These are phyloP conservation scores for Rhytidiadelphus loreus DNA, from an alignment of 225 moss, liverwort and hornwort genomes.

Conservation along the genomic window DNA sequence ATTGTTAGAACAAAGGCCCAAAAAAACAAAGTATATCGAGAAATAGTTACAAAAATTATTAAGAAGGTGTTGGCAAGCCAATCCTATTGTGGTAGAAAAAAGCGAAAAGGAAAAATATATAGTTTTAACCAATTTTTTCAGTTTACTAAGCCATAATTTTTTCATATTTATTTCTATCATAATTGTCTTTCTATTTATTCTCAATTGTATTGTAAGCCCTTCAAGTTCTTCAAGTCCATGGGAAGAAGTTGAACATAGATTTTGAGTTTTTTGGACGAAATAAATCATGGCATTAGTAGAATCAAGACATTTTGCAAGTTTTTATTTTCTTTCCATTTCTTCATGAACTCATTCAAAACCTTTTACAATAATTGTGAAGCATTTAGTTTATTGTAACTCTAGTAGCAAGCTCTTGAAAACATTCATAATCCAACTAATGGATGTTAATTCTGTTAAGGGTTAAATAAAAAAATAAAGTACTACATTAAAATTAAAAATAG, in stretches of 20 bases:
- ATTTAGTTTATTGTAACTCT: background rate
- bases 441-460: background rate
- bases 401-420: background rate
- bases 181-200: background rate
- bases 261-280: too few relatives aligned
- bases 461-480: background rate
- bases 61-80: background rate
- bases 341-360: background rate
- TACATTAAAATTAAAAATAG: background rate
- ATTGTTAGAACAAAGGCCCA: background rate
- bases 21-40: background rate
- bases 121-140: background rate
- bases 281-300: too few relatives aligned
- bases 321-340: background rate
- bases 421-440: background rate
- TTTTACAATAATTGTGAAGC: background rate
- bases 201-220: background rate
- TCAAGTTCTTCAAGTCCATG: rapidly evolving
- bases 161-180: background rate
- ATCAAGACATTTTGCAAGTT: background rate
- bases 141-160: background rate
- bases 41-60: background rate
- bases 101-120: background rate
- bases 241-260: too few relatives aligned
- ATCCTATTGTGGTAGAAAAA: too few relatives aligned